phyloP scores from a whole-genome alignment of 345 rosid genomes.

The Combretum micranthum region DNA sequence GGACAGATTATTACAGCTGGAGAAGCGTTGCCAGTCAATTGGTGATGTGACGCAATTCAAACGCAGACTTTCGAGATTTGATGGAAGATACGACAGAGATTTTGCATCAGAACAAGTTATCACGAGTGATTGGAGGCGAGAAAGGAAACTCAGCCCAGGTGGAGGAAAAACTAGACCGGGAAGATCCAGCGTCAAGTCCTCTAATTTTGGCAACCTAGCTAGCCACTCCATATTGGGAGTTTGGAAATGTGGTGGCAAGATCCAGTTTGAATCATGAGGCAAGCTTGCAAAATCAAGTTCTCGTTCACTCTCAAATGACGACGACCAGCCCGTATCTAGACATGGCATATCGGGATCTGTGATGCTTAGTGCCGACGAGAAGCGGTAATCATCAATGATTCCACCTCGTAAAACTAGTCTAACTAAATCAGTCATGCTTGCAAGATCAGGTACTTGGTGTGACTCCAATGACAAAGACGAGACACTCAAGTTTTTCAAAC shows the following conservation, averaged over 20 bases:
- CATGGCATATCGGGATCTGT: not conserved
- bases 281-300: too few relatives aligned
- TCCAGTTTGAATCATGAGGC: too few relatives aligned
- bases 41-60: not conserved
- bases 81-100: not conserved
- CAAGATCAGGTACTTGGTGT: not conserved
- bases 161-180: not conserved
- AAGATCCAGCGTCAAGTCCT: not conserved
- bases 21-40: not conserved
- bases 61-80: not conserved
- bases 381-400: not conserved
- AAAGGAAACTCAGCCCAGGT: not conserved
- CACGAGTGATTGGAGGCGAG: not conserved
- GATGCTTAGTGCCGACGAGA: not conserved
- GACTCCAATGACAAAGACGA: not conserved
- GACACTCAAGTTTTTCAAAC: not conserved
- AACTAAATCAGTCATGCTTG: not conserved
- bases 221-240: conserved; percentile 1
- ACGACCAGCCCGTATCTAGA: too few relatives aligned
- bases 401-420: not conserved
- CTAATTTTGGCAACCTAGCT: not conserved
- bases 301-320: too few relatives aligned
- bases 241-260: not conserved
- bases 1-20: not conserved
- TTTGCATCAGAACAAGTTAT: not conserved